Percentiles rank a stretch among this genome's conserved stretches.
Conservation (phyloP, 2,329 filamentous ascomycete genomes). For the Aspergillus japonicus region DNA sequence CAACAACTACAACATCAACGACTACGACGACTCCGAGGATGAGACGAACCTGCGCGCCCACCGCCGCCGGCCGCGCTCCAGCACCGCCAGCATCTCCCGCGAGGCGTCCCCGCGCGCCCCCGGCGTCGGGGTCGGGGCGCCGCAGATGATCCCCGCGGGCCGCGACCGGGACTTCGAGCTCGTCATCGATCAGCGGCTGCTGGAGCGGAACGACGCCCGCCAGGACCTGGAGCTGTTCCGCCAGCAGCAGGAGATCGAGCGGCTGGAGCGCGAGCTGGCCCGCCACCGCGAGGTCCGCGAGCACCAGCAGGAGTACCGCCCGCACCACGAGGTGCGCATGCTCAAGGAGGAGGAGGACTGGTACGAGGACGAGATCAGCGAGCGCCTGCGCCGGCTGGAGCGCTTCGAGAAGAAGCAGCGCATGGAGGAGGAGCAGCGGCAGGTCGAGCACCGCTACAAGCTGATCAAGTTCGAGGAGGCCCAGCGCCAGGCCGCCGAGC, state of each 20-base stretch:
- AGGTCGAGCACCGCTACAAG: constrained; percentile 18
- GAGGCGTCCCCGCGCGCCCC: constrained; percentile 24
- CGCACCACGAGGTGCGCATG: constrained; percentile 23
- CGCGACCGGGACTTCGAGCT: constrained; percentile 34
- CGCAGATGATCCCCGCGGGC: not conserved
- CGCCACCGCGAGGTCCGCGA: constrained; percentile 26
- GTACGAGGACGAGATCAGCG: constrained; percentile 42
- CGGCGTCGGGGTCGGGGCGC: not conserved
- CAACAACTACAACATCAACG: constrained; percentile 14
- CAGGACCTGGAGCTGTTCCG: constrained; percentile 37
- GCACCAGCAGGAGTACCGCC: constrained; percentile 7
- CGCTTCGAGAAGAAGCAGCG: constrained; percentile 44
- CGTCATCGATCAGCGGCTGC: constrained; percentile 33
- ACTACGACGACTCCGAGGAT: constrained; percentile 29
- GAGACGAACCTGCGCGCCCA: constrained; percentile 19
- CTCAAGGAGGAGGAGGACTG: constrained; percentile 44
- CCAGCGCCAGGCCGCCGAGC: constrained; percentile 32
- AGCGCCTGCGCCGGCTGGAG: constrained; percentile 38
- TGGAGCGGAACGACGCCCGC: constrained; percentile 34
- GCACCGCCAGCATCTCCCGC: constrained; percentile 24
- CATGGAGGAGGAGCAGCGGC: constrained; percentile 27
- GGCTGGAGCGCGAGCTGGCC: constrained; percentile 34
- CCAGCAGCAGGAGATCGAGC: constrained; percentile 38
- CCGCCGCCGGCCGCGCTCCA: constrained; percentile 21
- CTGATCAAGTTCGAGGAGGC: constrained; percentile 16